Percentiles rank a stretch among this genome's conserved stretches.
These are phyloP conservation scores for Suillus tomentosus DNA, from an alignment of 768 basidiomycete species.

Conservation along the genomic window DNA sequence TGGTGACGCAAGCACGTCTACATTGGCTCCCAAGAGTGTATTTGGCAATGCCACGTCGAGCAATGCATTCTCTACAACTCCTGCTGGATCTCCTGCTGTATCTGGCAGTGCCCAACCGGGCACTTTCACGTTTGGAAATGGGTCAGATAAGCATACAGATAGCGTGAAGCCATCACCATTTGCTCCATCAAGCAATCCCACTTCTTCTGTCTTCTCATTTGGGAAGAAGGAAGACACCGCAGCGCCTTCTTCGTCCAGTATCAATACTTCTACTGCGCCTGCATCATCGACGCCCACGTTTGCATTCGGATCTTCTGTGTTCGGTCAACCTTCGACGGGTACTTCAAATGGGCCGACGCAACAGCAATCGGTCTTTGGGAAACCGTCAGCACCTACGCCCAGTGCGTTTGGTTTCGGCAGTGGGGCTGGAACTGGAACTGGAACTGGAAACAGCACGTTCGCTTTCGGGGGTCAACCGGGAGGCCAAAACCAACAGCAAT, in stretches of 20 bases:
- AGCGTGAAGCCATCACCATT: constrained; percentile 21
- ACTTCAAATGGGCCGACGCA: constrained; percentile 15
- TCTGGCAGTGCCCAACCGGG: constrained; percentile 13
- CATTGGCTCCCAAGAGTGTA: constrained; percentile 22
- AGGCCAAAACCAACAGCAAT: constrained; percentile 36
- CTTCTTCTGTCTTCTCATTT: constrained; percentile 14
- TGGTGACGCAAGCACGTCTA: constrained; percentile 22
- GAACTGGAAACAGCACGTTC: constrained; percentile 14
- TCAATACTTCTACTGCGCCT: constrained; percentile 7
- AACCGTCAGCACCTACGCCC: constrained; percentile 25
- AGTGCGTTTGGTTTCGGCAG: constrained; percentile 37
- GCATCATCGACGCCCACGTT: constrained; percentile 14
- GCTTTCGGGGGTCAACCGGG: constrained; percentile 17
- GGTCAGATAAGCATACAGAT: constrained; percentile 20
- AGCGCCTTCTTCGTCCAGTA: neutral
- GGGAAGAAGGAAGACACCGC: constrained; percentile 1
- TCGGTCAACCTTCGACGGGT: neutral
- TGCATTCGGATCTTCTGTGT: neutral
- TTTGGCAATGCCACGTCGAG: constrained; percentile 19
- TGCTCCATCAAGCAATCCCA: constrained; percentile 12
- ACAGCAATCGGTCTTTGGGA: constrained; percentile 27
- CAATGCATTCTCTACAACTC: constrained; percentile 18
- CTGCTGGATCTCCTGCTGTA: constrained; percentile 20
- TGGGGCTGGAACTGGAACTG: constrained; percentile 16
- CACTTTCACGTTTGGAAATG: constrained; percentile 25